Conservation (phyloP, 768 basidiomycete species). For the Vishniacozyma victoriae region DNA sequence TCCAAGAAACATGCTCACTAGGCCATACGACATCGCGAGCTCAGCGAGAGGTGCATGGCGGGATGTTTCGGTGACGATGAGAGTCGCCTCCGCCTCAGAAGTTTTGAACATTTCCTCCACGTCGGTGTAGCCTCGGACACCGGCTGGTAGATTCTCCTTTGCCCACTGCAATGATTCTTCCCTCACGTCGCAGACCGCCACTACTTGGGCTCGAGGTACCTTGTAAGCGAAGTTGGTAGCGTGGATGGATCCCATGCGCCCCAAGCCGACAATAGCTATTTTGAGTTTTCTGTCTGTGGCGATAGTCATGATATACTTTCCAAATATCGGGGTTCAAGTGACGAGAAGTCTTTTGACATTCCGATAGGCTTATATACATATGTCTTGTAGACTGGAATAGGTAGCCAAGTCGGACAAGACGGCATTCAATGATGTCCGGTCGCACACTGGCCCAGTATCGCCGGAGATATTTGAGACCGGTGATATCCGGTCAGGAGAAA, state of each 20-base stretch:
- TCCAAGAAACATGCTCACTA: slow-evolving; percentile 3
- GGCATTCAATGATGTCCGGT: background rate
- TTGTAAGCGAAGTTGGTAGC: slow-evolving; percentile 4
- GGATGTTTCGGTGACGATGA: slow-evolving; percentile 23
- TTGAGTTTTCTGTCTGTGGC: slow-evolving; percentile 3
- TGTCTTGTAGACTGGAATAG: no score
- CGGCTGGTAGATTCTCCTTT: background rate
- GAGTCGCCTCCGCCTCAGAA: slow-evolving; percentile 11
- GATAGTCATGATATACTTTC: background rate
- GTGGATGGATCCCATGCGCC: slow-evolving; percentile 8
- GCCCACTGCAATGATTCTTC: slow-evolving; percentile 3
- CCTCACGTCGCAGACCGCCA: slow-evolving; percentile 3
- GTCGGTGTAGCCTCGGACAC: slow-evolving; percentile 2
- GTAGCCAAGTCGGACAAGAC: no score
- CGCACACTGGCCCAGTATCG: background rate
- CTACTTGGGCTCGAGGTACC: slow-evolving; percentile 4
- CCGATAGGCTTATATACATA: no score
- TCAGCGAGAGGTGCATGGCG: slow-evolving; percentile 18
- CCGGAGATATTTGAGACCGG: no score
- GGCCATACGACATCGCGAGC: slow-evolving; percentile 13
- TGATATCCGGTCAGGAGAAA: no score
- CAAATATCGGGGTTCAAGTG: no score
- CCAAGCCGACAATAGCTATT: slow-evolving; percentile 5
- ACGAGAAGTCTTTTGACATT: no score
- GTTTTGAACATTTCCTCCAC: slow-evolving; percentile 5